Base-by-base conservation (phyloP, 768 basidiomycete species). In the Lanmaoa rubissima region DNA sequence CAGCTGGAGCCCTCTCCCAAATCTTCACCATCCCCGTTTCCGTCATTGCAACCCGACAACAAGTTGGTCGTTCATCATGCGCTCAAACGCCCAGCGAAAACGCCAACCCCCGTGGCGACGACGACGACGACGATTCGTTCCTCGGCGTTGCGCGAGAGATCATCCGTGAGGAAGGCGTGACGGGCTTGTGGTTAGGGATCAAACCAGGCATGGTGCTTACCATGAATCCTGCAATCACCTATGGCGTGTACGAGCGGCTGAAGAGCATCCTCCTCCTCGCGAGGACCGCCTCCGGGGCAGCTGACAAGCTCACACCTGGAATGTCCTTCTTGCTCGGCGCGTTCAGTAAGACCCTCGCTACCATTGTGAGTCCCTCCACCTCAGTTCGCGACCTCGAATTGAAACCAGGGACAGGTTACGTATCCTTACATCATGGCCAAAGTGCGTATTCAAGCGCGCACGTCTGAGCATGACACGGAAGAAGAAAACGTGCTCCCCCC, bases 21-120 rank as follows among this genome's bases (percentile, higher is more conserved):
- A 88, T 98, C 54, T 98, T 98, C 76, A 99, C 97, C 21, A 97
- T 98, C 62, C 97, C 97, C 11, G 96, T 98, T 14, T 85, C 93
- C 8, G 96, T 98, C 49, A 97, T 99, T 66, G 97, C 97, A 16
- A 98, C 96, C 5, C 84, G 97, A 14, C 97, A 99, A 73, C 97
- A 99, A 74, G 83, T 98, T 48, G 90, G 90, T 42, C 78, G 77
- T 14, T 71, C 78, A 0, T 61, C 34, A 10, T 34, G 36, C 28
- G 14, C 40, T 8, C 32, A 45, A 10, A 38, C 21, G 7, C 21
- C 21, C 17, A 10, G 8, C 40, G 48, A 58, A 16, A 40, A 11
- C 1, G n/a, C 21, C 51, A 12, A 32, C 2, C 7, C 24, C 10
- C 32, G 39, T 35, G 17, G 54, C 6, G 65, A 26, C 5, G 65